phyloP scores from a whole-genome alignment of 805 yeast genomes.

The Teunomyces pallodes region DNA sequence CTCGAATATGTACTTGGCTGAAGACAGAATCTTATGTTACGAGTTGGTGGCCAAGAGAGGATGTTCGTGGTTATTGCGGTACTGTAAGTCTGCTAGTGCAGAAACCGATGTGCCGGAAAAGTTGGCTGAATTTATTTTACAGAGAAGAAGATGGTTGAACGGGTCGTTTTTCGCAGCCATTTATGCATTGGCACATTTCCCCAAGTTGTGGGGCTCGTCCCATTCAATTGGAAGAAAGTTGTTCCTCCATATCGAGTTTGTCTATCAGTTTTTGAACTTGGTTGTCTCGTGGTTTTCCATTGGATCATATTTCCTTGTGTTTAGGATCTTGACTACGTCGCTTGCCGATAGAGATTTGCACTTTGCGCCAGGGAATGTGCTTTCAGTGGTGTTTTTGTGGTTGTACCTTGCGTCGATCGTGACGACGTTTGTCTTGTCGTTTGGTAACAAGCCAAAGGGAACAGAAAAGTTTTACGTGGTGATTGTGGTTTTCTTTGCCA shows the following conservation, averaged over 20 bases:
- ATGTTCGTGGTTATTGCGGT: constrained; percentile 59
- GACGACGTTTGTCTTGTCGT: constrained; percentile 58
- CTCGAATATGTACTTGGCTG: constrained; percentile 68
- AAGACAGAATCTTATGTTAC: constrained; percentile 65
- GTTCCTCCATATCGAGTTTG: constrained; percentile 51
- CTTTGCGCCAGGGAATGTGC: constrained; percentile 45
- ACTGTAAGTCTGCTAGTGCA: constrained; percentile 61
- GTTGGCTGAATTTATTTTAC: constrained; percentile 60
- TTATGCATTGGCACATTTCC: constrained; percentile 54
- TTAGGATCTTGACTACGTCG: constrained; percentile 59
- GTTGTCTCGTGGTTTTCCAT: constrained; percentile 62
- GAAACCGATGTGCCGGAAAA: constrained; percentile 69
- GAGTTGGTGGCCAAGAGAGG: constrained; percentile 59
- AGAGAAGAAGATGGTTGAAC: constrained; percentile 67
- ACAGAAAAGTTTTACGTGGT: constrained; percentile 53
- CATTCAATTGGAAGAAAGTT: constrained; percentile 52
- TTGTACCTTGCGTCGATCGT: constrained; percentile 55
- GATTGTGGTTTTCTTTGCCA: constrained; percentile 54
- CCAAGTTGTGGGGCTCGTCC: constrained; percentile 52
- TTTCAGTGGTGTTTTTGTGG: constrained; percentile 54
- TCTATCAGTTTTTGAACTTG: constrained; percentile 54
- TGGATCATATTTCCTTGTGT: constrained; percentile 62
- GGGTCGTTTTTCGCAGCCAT: constrained; percentile 69
- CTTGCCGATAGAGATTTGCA: constrained; percentile 34
- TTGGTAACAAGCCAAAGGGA: constrained; percentile 66